Conservation (phyloP, 2,329 filamentous ascomycete genomes). For the Monosporascus sp. region DNA sequence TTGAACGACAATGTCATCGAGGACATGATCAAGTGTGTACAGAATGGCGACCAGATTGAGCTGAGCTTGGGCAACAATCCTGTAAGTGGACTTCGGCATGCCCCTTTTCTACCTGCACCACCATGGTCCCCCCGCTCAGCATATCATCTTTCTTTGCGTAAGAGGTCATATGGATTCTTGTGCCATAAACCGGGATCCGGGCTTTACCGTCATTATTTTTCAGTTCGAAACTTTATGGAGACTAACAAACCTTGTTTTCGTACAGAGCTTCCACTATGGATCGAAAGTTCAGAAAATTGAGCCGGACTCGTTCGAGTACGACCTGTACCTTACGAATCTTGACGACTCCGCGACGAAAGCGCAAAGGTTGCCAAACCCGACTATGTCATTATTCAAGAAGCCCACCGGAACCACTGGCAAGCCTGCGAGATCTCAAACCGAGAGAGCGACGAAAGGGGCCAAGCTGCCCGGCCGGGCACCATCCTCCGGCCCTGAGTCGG, state of each 20-base stretch:
- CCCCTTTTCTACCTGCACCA: slow-evolving; percentile 9
- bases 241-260: slow-evolving; percentile 5
- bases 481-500: slow-evolving; percentile 36
- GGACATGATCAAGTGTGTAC: slow-evolving; percentile 56
- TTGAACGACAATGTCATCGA: slow-evolving; percentile 54
- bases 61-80: slow-evolving; percentile 53
- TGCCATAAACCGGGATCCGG: too few species aligned
- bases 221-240: background rate
- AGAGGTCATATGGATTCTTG: too few species aligned
- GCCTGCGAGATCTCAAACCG: slow-evolving; percentile 6
- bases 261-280: slow-evolving; percentile 50
- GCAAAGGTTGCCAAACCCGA: slow-evolving; percentile 42
- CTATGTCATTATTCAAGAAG: slow-evolving; percentile 45
- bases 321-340: slow-evolving; percentile 52
- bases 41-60: slow-evolving; percentile 50
- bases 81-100: slow-evolving; percentile 39
- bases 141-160: slow-evolving; percentile 1
- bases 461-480: slow-evolving; percentile 27
- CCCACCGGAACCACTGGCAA: slow-evolving; percentile 17
- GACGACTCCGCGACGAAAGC: slow-evolving; percentile 40
- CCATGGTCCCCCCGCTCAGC: slow-evolving; percentile 5
- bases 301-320: slow-evolving; percentile 43
- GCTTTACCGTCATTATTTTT: too few species aligned
- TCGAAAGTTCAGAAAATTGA: slow-evolving; percentile 42
- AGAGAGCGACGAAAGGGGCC: slow-evolving; percentile 24